phyloP scores from a whole-genome alignment of 1,284 basidiomycete species.

The Fomitopsis palustris region DNA sequence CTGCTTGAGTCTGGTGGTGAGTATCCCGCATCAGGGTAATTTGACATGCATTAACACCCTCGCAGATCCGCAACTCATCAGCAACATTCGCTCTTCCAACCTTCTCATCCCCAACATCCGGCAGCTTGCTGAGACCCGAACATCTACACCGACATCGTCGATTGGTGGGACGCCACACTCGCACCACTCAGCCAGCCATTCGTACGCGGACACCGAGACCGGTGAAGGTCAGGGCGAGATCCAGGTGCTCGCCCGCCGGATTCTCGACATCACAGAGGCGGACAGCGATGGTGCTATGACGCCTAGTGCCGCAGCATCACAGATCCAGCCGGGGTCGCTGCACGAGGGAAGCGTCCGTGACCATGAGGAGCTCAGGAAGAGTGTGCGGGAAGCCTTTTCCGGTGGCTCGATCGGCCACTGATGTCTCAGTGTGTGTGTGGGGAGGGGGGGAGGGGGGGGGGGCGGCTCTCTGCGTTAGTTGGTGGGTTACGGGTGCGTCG shows the following conservation, averaged over 20 bases:
- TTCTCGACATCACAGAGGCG: slow-evolving; percentile 81
- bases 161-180: slow-evolving; percentile 68
- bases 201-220: slow-evolving; percentile 78
- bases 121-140: slow-evolving; percentile 72
- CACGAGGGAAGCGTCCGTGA: slow-evolving; percentile 54
- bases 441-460: not conserved
- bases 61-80: slow-evolving; percentile 82
- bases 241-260: slow-evolving; percentile 77
- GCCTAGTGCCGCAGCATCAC: slow-evolving; percentile 59
- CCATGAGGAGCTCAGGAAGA: slow-evolving; percentile 75
- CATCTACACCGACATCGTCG: slow-evolving; percentile 69
- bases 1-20: slow-evolving; percentile 89
- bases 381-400: slow-evolving; percentile 74
- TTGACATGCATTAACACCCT: not conserved
- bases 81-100: slow-evolving; percentile 82
- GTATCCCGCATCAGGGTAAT: slow-evolving; percentile 13
- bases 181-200: slow-evolving; percentile 63
- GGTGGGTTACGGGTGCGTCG: not conserved
- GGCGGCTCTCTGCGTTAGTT: too few relatives aligned
- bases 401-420: slow-evolving; percentile 27
- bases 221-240: slow-evolving; percentile 87
- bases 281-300: slow-evolving; percentile 59
- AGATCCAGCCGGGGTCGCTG: slow-evolving; percentile 57
- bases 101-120: slow-evolving; percentile 84
- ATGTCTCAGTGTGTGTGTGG: not conserved